Evolutionary conservation across 2,329 filamentous ascomycete species (phyloP).

Genomic region (Cladosporium sp.): DNA sequence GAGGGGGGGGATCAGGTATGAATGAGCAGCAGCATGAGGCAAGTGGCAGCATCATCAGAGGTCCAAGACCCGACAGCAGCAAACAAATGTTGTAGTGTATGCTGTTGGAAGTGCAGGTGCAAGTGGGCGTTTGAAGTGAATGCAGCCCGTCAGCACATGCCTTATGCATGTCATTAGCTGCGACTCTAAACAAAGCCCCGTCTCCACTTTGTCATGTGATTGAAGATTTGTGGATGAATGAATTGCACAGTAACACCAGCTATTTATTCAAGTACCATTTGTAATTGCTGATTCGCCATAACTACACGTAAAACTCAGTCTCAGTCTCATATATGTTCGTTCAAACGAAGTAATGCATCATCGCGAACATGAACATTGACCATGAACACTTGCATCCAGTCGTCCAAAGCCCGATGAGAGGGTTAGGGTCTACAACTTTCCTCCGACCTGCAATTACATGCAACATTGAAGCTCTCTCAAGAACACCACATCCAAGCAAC

Average conservation of each 20-base stretch:
- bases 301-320: no score
- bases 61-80: not conserved
- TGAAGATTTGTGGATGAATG: not conserved
- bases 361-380: no score
- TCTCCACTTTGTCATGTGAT: not conserved
- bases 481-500: not conserved
- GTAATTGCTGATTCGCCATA: no score
- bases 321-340: no score
- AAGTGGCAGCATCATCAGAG: slow-evolving; percentile 2
- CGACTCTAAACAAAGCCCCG: not conserved
- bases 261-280: no score
- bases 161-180: not conserved
- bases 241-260: no score
- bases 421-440: not conserved
- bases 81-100: not conserved
- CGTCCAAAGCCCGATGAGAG: no score
- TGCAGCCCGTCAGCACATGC: not conserved
- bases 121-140: not conserved
- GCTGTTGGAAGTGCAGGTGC: not conserved
- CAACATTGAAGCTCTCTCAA: not conserved
- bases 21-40: not conserved
- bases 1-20: slow-evolving; percentile 6
- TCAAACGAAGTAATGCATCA: no score
- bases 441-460: not conserved
- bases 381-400: not conserved